A percentile compares a stretch with the other conserved stretches of the same genome.
These are phyloP conservation scores for Cicer bijugum DNA, from an alignment of 306 rosid species.

Conservation along the genomic window DNA sequence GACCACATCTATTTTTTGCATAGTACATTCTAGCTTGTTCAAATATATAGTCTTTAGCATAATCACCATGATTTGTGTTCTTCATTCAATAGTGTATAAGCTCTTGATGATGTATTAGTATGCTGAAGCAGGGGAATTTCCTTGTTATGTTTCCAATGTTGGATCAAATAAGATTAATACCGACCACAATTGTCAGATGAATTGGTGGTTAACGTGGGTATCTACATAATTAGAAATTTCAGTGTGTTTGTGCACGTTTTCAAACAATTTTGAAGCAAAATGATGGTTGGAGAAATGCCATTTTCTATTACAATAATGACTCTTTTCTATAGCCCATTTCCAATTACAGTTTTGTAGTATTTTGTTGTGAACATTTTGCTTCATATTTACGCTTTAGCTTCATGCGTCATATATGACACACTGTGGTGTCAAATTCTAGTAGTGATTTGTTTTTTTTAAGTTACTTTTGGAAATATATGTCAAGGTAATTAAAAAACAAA, in stretches of 20 bases:
- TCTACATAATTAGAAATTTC: constrained; percentile 46
- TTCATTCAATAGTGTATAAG: constrained; percentile 4
- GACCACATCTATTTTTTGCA: constrained; percentile 49
- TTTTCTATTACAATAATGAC: constrained; percentile 38
- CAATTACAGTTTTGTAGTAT: neutral
- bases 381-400: constrained; percentile 38
- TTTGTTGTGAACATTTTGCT: constrained; percentile 38
- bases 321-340: constrained; percentile 21
- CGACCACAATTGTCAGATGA: constrained; percentile 47
- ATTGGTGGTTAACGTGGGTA: constrained; percentile 49
- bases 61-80: constrained; percentile 15
- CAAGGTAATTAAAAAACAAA: too few species aligned
- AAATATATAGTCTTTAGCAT: constrained; percentile 40
- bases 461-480: neutral
- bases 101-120: constrained; percentile 16
- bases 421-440: neutral
- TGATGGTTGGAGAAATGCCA: constrained; percentile 42
- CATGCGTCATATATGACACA: constrained; percentile 35
- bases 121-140: constrained; percentile 12
- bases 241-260: constrained; percentile 55
- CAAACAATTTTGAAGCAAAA: constrained; percentile 45
- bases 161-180: constrained; percentile 39
- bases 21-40: constrained; percentile 40
- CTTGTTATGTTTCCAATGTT: constrained; percentile 37
- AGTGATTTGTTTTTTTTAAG: neutral